These are phyloP conservation scores for Saprolegnia diclina DNA, from an alignment of 352 stramenopile genomes.

Conservation along the genomic window DNA sequence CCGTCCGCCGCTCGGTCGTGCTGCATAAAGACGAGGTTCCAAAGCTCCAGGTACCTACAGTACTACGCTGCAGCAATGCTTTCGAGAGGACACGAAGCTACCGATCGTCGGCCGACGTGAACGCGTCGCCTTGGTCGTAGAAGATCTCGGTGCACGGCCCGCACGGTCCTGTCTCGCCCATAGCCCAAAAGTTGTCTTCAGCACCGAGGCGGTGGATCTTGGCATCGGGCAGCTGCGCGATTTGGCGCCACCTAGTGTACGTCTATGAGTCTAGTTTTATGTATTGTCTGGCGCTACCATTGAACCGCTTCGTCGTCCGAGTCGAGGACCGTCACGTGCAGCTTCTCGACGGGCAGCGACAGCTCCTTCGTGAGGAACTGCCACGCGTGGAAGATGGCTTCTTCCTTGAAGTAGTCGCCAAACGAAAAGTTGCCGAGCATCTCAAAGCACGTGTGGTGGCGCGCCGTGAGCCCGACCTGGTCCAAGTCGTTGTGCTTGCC, in stretches of 20 bases:
- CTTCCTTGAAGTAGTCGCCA: constrained; percentile 97
- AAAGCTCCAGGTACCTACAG: constrained; percentile 88
- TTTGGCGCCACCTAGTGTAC: constrained; percentile 47
- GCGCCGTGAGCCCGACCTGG: constrained; percentile 94
- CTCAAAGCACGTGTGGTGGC: constrained; percentile 99
- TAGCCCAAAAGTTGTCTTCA: constrained; percentile 96
- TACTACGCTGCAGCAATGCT: constrained; percentile 55
- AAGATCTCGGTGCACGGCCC: constrained; percentile 94
- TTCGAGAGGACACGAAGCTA: constrained; percentile 32
- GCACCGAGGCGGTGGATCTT: constrained; percentile 66
- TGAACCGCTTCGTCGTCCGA: constrained; percentile 48
- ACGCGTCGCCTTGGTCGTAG: constrained; percentile 85
- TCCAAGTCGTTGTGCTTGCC: constrained; percentile 99
- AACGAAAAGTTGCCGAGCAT: constrained; percentile 99
- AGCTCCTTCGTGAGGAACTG: constrained; percentile 91
- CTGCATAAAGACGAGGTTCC: constrained; percentile 98
- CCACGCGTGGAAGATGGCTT: constrained; percentile 93
- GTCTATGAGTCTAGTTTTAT: too few species aligned
- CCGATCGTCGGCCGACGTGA: constrained; percentile 69
- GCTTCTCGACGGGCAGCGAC: constrained; percentile 40
- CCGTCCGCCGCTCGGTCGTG: constrained; percentile 89
- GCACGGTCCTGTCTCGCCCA: constrained; percentile 92
- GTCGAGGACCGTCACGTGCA: constrained; percentile 65
- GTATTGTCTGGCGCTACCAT: constrained; percentile 22
- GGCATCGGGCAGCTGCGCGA: constrained; percentile 44